Evolutionary conservation across 768 basidiomycete species (phyloP).

Genomic region (Mycena metata): DNA sequence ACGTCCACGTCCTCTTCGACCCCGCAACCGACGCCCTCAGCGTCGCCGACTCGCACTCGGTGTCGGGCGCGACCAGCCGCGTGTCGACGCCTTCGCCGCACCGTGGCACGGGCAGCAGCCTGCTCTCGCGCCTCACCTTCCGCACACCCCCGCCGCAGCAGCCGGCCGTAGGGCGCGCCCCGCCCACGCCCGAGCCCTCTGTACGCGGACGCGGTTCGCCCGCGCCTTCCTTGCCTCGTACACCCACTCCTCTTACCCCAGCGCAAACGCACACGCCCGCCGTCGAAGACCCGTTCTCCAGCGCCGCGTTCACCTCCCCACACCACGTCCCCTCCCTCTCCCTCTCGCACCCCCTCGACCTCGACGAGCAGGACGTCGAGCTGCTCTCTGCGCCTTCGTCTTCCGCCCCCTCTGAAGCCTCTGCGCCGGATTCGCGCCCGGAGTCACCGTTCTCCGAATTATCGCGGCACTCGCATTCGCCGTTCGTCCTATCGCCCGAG

Average conservation of each 20-base stretch:
- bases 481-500: conserved; percentile 11
- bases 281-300: too few species aligned
- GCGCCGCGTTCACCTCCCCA: conserved; percentile 38
- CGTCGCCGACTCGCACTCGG: conserved; percentile 41
- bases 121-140: conserved; percentile 35
- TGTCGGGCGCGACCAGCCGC: conserved; percentile 43
- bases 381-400: conserved; percentile 61
- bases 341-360: conserved; percentile 57
- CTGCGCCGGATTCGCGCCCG: too few species aligned
- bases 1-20: conserved; percentile 61
- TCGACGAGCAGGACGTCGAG: conserved; percentile 58
- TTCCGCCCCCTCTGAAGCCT: too few species aligned
- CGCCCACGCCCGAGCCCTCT: conserved; percentile 33
- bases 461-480: conserved; percentile 17
- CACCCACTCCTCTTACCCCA: too few species aligned
- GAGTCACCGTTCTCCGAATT: conserved; percentile 54
- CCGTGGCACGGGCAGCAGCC: conserved; percentile 24
- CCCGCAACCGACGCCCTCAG: conserved; percentile 39
- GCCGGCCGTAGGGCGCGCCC: conserved; percentile 14
- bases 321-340: conserved; percentile 55
- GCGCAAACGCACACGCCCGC: too few species aligned
- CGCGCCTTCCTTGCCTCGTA: too few species aligned
- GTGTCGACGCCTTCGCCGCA: conserved; percentile 43
- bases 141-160: conserved; percentile 31
- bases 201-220: too few species aligned